Conservation (phyloP, 2,329 filamentous ascomycete genomes). For the Verticillium klebahnii region DNA sequence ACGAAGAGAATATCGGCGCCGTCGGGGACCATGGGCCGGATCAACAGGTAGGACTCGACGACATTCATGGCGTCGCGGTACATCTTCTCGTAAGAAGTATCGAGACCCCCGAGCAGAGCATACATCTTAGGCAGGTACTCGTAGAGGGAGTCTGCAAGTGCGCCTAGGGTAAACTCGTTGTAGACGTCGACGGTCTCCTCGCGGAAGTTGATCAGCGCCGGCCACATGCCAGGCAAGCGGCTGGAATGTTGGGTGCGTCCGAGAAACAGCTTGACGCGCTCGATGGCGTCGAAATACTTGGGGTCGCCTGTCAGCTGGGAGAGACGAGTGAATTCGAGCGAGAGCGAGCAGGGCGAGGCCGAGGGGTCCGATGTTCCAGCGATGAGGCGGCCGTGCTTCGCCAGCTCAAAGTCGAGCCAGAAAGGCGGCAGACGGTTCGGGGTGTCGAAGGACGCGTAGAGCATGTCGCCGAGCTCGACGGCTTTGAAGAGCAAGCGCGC, state of each 20-base stretch:
- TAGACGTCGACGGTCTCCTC: conserved; percentile 33
- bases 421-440: conserved; percentile 57
- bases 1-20: conserved; percentile 51
- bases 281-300: conserved; percentile 73
- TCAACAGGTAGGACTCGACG: conserved; percentile 54
- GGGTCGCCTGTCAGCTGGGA: conserved; percentile 68
- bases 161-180: conserved; percentile 30
- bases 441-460: conserved; percentile 65
- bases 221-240: conserved; percentile 69
- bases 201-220: conserved; percentile 55
- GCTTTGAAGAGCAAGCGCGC: conserved; percentile 56
- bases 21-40: conserved; percentile 46
- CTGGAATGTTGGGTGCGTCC: conserved; percentile 62
- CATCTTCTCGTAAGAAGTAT: conserved; percentile 52
- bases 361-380: conserved; percentile 29
- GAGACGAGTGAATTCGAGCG: conserved; percentile 67
- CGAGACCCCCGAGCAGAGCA: conserved; percentile 52
- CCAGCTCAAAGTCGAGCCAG: conserved; percentile 9
- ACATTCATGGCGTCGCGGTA: conserved; percentile 50
- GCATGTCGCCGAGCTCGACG: conserved; percentile 56
- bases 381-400: conserved; percentile 7
- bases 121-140: conserved; percentile 41
- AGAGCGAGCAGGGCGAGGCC: conserved; percentile 57
- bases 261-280: conserved; percentile 63
- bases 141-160: conserved; percentile 35